A percentile compares a stretch with the other conserved stretches of the same genome.
These are phyloP conservation scores for Mortierella polycephala DNA, from an alignment of 371 early-diverging fungal species.

Conservation along the genomic window DNA sequence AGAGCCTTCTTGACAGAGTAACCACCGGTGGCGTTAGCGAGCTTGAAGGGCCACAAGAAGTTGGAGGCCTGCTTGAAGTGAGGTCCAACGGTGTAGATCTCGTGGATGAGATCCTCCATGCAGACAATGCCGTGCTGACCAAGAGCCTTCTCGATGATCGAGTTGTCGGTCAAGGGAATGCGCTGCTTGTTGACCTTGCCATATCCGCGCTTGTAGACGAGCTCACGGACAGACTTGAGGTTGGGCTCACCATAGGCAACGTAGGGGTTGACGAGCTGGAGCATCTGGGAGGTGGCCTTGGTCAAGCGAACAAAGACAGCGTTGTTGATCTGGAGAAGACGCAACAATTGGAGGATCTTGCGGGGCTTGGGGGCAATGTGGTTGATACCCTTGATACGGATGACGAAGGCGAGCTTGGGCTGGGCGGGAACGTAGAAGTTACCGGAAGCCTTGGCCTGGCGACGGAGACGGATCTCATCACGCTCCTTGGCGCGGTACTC, in stretches of 20 bases:
- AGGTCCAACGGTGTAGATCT: constrained; percentile 98
- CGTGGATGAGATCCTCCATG: constrained; percentile 99
- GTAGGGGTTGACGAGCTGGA: constrained; percentile 98
- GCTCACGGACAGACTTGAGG: constrained; percentile 98
- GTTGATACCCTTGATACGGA: constrained; percentile 98
- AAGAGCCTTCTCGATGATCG: constrained; percentile 93
- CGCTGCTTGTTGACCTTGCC: constrained; percentile 98
- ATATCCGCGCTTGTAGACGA: constrained; percentile 99
- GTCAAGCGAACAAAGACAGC: constrained; percentile 98
- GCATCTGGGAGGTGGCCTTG: constrained; percentile 98
- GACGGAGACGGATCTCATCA: constrained; percentile 88
- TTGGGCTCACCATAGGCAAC: constrained; percentile 98
- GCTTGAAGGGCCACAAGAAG: constrained; percentile 99
- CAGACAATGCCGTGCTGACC: constrained; percentile 98
- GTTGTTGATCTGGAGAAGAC: constrained; percentile 99
- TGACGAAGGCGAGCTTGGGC: constrained; percentile 97
- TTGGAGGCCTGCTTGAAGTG: constrained; percentile 97
- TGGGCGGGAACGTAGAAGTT: constrained; percentile 97
- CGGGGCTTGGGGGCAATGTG: constrained; percentile 99
- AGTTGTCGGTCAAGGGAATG: constrained; percentile 97
- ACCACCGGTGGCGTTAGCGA: constrained; percentile 98
- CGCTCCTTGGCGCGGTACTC: constrained; percentile 94
- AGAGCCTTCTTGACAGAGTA: constrained; percentile 95
- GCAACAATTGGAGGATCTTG: constrained; percentile 98
- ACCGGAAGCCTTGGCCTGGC: constrained; percentile 92